Conservation (phyloP, 176 grass and related monocot species). For the Neostapfia colusana region DNA sequence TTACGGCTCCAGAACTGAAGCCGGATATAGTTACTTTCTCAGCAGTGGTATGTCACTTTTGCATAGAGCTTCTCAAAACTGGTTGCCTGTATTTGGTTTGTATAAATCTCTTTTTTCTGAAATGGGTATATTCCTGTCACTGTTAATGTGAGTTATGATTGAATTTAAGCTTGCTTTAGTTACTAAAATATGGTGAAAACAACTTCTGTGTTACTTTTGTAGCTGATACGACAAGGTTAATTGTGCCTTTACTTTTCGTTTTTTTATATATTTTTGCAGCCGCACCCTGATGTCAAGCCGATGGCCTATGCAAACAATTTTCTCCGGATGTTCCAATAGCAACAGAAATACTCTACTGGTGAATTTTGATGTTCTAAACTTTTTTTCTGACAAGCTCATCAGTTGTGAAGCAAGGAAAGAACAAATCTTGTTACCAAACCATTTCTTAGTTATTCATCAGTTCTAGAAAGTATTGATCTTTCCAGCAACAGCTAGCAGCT, state of each 20-base stretch:
- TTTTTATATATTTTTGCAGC: conserved; percentile 34
- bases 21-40: conserved; percentile 56
- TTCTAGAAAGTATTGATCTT: background rate
- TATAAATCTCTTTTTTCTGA: background rate
- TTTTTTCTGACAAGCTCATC: conserved; percentile 11
- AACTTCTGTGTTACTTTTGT: background rate
- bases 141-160: background rate
- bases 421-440: conserved; percentile 19
- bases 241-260: background rate
- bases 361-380: conserved; percentile 36
- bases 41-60: conserved; percentile 26
- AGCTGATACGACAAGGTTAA: background rate
- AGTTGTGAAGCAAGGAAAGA: conserved; percentile 13
- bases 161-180: background rate
- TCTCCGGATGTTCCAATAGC: conserved; percentile 65
- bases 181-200: background rate
- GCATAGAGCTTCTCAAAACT: background rate
- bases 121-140: background rate
- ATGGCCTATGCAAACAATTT: conserved; percentile 84
- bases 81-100: background rate
- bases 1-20: conserved; percentile 65
- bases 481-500: conserved; percentile 13
- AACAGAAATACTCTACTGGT: background rate
- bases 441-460: background rate
- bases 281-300: conserved; percentile 81